Base-by-base conservation (phyloP, 257 asterid species). In the Thymus mandschuricus region DNA sequence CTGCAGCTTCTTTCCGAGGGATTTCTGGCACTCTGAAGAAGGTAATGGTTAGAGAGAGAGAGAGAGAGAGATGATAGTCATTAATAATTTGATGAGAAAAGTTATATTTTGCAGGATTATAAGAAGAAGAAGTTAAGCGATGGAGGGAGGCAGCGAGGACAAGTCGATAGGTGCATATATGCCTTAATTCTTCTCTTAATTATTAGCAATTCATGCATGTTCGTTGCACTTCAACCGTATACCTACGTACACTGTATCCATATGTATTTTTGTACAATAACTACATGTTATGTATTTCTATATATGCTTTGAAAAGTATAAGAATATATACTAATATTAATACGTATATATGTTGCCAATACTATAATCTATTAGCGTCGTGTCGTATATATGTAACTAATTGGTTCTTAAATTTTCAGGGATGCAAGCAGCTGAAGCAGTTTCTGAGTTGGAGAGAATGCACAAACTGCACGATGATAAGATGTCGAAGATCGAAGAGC, bases 401-500 rank as follows among this genome's bases (percentile, higher is more conserved):
- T 21, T 21, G 21, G 21, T 21, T 21, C 21, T 21, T 21, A 21
- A 21, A 21, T 21, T 21, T 21, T 21, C 21, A 21, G 21, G 21
- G 21, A 21, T 21, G 21, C 21, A 21, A 21, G 13, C 10, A 44
- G 10, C 6, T 1, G 52, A 27, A 29, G 6, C 58, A 12, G 38
- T 38, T 10, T 52, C 48, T 8, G 75, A 45, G 43, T 28, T 69
- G 48, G 57, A 64, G 30, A 15, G 4, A 28, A 2, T 64, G 69
- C 76, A 49, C n/a, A 57, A 70, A 50, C 40, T 45, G 11, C 73
- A 76, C 21, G 75, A 56, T 6, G 76, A 76, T n/a, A 76, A 58
- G 69, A 5, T 46, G 40, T 13, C 56, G 10, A 69, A 54, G 29
- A 57, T 70, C 8, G 6, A 64, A 69, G 80, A 70, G 62, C 73